Percentiles rank a stretch among this genome's conserved stretches.
These are phyloP conservation scores for Leccinum huronense DNA, from an alignment of 1,284 basidiomycete species.

Conservation along the genomic window DNA sequence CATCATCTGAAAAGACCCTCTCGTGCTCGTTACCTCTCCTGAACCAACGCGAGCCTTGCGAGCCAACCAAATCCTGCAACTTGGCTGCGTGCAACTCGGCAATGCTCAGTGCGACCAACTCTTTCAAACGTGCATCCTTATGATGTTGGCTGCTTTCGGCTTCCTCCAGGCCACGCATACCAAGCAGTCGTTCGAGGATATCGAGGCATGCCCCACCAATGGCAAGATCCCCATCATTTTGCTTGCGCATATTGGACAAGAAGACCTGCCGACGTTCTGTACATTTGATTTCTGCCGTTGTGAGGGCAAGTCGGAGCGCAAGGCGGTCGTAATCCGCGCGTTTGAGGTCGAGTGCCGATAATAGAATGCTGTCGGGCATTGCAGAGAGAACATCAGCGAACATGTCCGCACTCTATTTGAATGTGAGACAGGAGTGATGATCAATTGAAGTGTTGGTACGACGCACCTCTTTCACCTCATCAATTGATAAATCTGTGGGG, in stretches of 20 bases:
- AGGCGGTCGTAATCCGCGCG: neutral
- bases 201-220: neutral
- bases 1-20: neutral
- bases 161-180: neutral
- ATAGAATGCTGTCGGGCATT: neutral
- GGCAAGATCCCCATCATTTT: neutral
- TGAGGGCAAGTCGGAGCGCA: neutral
- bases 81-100: neutral
- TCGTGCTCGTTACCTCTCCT: no score
- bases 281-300: neutral
- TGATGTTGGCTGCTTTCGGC: neutral
- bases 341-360: neutral
- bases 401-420: neutral
- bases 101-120: neutral
- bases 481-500: neutral
- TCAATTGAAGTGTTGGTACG: neutral
- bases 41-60: no score
- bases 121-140: neutral
- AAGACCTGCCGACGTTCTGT: neutral
- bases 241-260: neutral
- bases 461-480: neutral
- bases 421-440: neutral
- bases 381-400: neutral
- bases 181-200: neutral
- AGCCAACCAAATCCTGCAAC: neutral